Percentiles rank a stretch among this genome's conserved stretches.
phyloP scores from a whole-genome alignment of 2,329 filamentous ascomycete species.

The Aspergillus sp. region DNA sequence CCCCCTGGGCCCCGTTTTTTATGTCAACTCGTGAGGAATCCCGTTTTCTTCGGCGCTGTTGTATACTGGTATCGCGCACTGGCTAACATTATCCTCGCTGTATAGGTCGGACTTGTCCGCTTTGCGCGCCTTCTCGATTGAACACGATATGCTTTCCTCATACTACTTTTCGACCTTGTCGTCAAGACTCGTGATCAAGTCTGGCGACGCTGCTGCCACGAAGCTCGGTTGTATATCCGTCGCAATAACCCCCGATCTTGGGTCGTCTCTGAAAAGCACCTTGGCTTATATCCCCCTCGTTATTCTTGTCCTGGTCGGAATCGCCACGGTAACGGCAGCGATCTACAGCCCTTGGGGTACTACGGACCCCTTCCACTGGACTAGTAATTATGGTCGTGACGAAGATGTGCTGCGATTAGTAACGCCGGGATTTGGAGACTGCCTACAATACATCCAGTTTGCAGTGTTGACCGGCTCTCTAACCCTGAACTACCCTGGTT shows the following conservation, averaged over 20 bases:
- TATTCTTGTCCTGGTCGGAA: constrained; percentile 74
- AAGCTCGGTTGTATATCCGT: constrained; percentile 78
- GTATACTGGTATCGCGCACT: background rate
- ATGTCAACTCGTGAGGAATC: constrained; percentile 51
- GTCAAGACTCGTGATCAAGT: constrained; percentile 70
- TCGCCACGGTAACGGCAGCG: constrained; percentile 80
- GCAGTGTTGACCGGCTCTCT: constrained; percentile 83
- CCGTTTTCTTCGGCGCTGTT: background rate
- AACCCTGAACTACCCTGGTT: constrained; percentile 86
- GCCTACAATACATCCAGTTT: constrained; percentile 95
- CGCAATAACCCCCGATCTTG: constrained; percentile 81
- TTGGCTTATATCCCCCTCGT: constrained; percentile 75
- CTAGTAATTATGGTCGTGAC: constrained; percentile 95
- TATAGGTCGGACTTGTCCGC: constrained; percentile 47
- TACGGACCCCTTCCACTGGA: constrained; percentile 87
- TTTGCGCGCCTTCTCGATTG: constrained; percentile 72
- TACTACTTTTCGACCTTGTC: constrained; percentile 85
- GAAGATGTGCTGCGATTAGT: constrained; percentile 87
- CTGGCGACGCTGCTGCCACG: constrained; percentile 66
- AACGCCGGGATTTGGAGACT: constrained; percentile 94
- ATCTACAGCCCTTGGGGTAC: constrained; percentile 95
- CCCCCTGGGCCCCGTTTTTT: constrained; percentile 74
- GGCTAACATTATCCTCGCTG: constrained; percentile 1
- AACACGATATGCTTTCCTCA: constrained; percentile 73
- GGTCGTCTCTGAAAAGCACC: constrained; percentile 65